Evolutionary conservation across 164 flowering plant genomes (phyloP).

Genomic region (Nymphaea thermarum): DNA sequence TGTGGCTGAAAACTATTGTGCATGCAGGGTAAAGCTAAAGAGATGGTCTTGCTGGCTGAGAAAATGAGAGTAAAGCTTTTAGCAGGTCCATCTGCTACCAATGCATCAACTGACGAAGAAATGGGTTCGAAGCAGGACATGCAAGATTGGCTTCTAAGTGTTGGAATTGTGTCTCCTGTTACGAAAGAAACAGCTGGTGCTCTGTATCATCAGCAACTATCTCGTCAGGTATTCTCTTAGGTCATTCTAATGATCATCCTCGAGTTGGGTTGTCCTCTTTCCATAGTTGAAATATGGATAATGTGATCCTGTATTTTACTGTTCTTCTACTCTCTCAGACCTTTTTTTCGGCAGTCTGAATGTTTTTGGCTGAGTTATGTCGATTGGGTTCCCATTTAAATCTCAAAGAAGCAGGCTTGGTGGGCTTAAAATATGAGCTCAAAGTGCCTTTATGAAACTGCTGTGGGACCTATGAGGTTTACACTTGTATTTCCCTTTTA

Average conservation of each 20-base stretch:
- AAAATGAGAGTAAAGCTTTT: conserved; percentile 91
- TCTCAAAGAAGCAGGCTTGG: too few relatives aligned
- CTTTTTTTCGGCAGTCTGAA: too few relatives aligned
- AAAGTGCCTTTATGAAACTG: too few relatives aligned
- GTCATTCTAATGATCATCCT: too few relatives aligned
- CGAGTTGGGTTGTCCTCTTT: too few relatives aligned
- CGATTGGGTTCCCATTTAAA: too few relatives aligned
- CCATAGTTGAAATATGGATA: too few relatives aligned
- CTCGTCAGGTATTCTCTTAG: conserved; percentile 67
- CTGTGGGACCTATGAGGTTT: too few relatives aligned
- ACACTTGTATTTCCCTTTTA: background rate
- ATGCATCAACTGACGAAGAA: conserved; percentile 58
- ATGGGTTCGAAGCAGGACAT: conserved; percentile 88
- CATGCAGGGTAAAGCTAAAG: conserved; percentile 85
- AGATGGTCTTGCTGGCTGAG: conserved; percentile 96
- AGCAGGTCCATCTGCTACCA: conserved; percentile 46
- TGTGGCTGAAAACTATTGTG: background rate
- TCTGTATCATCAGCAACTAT: conserved; percentile 85
- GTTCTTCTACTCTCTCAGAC: too few relatives aligned
- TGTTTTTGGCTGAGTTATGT: too few relatives aligned
- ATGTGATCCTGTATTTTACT: too few relatives aligned
- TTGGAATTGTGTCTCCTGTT: conserved; percentile 92
- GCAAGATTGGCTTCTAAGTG: conserved; percentile 92
- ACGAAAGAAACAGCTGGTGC: conserved; percentile 98
- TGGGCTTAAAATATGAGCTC: too few relatives aligned